phyloP scores from a whole-genome alignment of 1,284 basidiomycete genomes.

The Trametes hirsuta region DNA sequence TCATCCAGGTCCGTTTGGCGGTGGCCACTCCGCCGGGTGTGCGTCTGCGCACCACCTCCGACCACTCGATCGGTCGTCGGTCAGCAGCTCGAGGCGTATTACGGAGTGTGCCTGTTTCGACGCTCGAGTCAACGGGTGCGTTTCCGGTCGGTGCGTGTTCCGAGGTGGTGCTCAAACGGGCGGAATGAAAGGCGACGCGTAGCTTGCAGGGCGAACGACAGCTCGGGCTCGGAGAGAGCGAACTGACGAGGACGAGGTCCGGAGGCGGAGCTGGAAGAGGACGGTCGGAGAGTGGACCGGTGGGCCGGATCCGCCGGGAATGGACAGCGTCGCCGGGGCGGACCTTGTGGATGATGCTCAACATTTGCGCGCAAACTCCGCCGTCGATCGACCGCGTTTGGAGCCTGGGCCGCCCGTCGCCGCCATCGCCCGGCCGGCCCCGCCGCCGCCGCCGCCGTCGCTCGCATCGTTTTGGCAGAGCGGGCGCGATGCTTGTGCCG shows the following conservation, averaged over 20 bases:
- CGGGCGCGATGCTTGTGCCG: too few relatives aligned
- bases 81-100: neutral
- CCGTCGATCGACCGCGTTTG: constrained; percentile 7
- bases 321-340: constrained; percentile 4
- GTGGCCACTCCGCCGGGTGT: neutral
- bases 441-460: neutral
- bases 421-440: neutral
- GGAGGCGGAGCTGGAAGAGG: neutral
- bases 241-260: neutral
- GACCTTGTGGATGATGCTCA: constrained; percentile 7
- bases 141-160: neutral
- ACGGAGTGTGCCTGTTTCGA: constrained; percentile 3
- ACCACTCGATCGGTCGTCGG: neutral
- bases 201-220: neutral
- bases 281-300: neutral
- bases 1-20: constrained; percentile 5
- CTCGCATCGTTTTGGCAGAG: neutral
- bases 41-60: neutral
- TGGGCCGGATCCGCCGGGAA: constrained; percentile 1
- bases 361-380: constrained; percentile 3
- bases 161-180: neutral
- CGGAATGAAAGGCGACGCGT: neutral
- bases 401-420: neutral
- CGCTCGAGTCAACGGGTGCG: neutral
- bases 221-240: neutral